A percentile compares a stretch with the other conserved stretches of the same genome.
Evolutionary conservation across 1,284 basidiomycete species (phyloP).

Genomic region (Fomitopsis betulina): DNA sequence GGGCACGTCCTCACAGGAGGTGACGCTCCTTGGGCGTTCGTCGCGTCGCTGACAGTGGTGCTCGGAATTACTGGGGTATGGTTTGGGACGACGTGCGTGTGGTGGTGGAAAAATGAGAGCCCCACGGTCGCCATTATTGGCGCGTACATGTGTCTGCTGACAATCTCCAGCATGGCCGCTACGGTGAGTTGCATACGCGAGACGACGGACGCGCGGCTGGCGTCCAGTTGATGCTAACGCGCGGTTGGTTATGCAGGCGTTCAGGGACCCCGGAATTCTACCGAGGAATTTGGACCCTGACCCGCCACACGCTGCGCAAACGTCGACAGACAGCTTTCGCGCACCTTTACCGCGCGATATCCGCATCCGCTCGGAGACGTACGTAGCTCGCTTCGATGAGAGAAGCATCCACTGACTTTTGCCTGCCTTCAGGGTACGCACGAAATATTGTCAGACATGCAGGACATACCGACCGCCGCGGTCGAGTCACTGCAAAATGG

Average conservation of each 20-base stretch:
- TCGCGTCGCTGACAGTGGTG: conserved; percentile 57
- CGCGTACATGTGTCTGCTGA: conserved; percentile 74
- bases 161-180: conserved; percentile 71
- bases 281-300: conserved; percentile 82
- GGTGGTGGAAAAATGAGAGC: conserved; percentile 79
- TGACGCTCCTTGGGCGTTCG: conserved; percentile 76
- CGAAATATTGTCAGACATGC: conserved; percentile 91
- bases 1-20: conserved; percentile 81
- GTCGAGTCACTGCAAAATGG: conserved; percentile 91
- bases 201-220: background rate
- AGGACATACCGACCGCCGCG: conserved; percentile 86
- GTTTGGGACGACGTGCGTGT: conserved; percentile 82
- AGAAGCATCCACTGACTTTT: conserved; percentile 6
- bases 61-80: conserved; percentile 71
- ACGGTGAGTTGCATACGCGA: conserved; percentile 46
- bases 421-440: conserved; percentile 59
- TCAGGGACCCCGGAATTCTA: conserved; percentile 86
- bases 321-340: conserved; percentile 55
- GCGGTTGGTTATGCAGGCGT: conserved; percentile 43
- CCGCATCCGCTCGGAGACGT: conserved; percentile 74
- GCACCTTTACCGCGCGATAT: conserved; percentile 79
- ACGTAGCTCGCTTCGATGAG: conserved; percentile 30
- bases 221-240: background rate
- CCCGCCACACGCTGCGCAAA: conserved; percentile 65
- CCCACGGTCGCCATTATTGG: conserved; percentile 73